Conservation (phyloP, 2,329 filamentous ascomycete genomes). For the Dryadomyces quercus-mongolicae region DNA sequence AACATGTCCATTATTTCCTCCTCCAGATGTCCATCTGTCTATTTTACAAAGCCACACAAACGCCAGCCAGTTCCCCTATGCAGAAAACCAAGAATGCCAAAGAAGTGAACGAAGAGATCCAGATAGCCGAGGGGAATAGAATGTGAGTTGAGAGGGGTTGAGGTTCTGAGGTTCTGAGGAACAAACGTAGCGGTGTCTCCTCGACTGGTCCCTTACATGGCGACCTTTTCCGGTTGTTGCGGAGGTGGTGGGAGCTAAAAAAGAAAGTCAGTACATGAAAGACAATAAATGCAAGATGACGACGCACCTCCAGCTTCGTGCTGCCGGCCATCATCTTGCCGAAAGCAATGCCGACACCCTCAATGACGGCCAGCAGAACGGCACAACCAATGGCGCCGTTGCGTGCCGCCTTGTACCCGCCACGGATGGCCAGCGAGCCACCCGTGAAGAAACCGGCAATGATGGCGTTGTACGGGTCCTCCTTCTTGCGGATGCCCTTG, state of each 20-base stretch:
- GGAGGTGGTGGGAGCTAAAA: conserved; percentile 5
- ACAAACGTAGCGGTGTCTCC: neutral
- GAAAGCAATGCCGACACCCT: conserved; percentile 93
- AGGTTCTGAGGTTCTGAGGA: neutral
- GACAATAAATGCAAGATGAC: neutral
- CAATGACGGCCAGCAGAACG: conserved; percentile 86
- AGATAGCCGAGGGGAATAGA: neutral
- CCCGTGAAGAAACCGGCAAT: conserved; percentile 96
- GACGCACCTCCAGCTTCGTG: conserved; percentile 62
- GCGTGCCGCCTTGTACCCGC: conserved; percentile 80
- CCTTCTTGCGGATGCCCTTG: conserved; percentile 89
- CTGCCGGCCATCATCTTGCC: conserved; percentile 87
- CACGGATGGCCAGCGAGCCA: conserved; percentile 80
- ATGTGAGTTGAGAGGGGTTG: neutral
- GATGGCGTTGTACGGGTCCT: conserved; percentile 96
- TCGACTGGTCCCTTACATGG: neutral
- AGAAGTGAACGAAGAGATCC: neutral
- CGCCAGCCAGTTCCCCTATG: neutral
- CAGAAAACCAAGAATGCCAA: neutral
- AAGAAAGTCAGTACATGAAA: neutral
- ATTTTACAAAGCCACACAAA: neutral
- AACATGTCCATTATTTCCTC: neutral
- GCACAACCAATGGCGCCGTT: conserved; percentile 96
- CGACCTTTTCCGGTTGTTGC: conserved; percentile 7
- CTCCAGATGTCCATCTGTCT: neutral